Evolutionary conservation across 2,329 filamentous ascomycete species (phyloP), one percentile per base, ranked within the genome.

Genomic region (Waltergamsia citrina): DNA sequence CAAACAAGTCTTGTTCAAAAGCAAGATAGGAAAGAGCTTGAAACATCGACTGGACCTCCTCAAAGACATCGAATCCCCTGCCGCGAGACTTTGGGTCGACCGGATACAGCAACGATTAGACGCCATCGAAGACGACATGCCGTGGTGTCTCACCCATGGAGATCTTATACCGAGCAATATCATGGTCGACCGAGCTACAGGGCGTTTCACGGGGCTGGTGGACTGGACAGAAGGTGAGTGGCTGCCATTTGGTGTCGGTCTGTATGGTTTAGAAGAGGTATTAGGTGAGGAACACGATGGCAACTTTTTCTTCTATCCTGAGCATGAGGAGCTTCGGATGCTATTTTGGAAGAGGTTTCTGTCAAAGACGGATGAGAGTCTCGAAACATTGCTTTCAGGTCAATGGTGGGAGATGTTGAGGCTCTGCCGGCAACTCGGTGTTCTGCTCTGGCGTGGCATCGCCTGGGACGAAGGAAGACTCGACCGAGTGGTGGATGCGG

Each of bases 151-250:
- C 9, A 78, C 65, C 6, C 76, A 81, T 35, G 76, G 76, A 0
- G 77, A 81, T 43, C 52, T 80, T 5, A 53, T 75, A 1, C 59
- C 71, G 0, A 60, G 60, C 3, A 81, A 81, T 38, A 62, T 81
- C 28, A 61, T 79, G 45, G 58, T 77, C 0, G 53, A 65, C 34
- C 44, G 53, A 1, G 36, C 51, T 2, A 60, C 59, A 0, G 69
- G 67, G 34, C 35, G 43, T 3, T 46, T 80, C 7, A 57, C 46
- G 0, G 78, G 75, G 2, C 38, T 81, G 1, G 59, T 81, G 0
- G 78, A 81, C 45, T 81, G 76, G 77, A 71, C 72, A 0, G 77
- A 81, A 46, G 73, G 68, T 0, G 75, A 80, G 46, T 65, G 57
- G 38, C 48, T 78, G 7, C 75, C 75, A 0, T 75, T 78, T 42